A percentile compares a stretch with the other conserved stretches of the same genome.
Conservation (phyloP, 208 protist species). For the Porcisia hertigi region DNA sequence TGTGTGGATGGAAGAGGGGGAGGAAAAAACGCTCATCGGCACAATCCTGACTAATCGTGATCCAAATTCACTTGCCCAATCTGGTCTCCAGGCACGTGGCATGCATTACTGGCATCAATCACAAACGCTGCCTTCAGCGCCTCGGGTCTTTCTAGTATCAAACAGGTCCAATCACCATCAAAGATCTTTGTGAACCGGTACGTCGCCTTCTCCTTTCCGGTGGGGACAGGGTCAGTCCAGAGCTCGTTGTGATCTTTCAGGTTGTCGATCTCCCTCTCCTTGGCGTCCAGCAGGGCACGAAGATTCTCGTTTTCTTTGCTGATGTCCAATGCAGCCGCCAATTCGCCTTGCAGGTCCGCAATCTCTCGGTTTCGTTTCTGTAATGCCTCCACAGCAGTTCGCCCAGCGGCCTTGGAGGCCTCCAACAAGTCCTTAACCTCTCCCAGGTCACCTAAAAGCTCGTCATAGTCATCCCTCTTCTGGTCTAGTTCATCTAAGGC, state of each 20-base stretch:
- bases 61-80: conserved; percentile 45
- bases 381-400: conserved; percentile 22
- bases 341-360: conserved; percentile 27
- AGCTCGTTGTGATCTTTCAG: conserved; percentile 34
- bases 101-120: conserved; percentile 66
- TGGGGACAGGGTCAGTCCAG: conserved; percentile 25
- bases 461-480: conserved; percentile 38
- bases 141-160: conserved; percentile 50
- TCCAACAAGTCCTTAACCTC: conserved; percentile 30
- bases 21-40: not conserved
- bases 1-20: not conserved
- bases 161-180: conserved; percentile 59
- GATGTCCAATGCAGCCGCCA: conserved; percentile 18
- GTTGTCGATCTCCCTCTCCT: conserved; percentile 40
- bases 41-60: conserved; percentile 22
- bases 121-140: conserved; percentile 62
- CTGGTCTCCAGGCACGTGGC: conserved; percentile 64
- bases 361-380: conserved; percentile 31
- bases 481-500: conserved; percentile 44
- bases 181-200: conserved; percentile 60
- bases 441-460: conserved; percentile 29
- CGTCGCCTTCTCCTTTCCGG: conserved; percentile 46
- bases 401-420: conserved; percentile 19
- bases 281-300: conserved; percentile 18
- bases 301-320: conserved; percentile 35